These are phyloP conservation scores for Trichoderma sp. DNA, from an alignment of 2,329 filamentous ascomycete genomes.

Conservation along the genomic window DNA sequence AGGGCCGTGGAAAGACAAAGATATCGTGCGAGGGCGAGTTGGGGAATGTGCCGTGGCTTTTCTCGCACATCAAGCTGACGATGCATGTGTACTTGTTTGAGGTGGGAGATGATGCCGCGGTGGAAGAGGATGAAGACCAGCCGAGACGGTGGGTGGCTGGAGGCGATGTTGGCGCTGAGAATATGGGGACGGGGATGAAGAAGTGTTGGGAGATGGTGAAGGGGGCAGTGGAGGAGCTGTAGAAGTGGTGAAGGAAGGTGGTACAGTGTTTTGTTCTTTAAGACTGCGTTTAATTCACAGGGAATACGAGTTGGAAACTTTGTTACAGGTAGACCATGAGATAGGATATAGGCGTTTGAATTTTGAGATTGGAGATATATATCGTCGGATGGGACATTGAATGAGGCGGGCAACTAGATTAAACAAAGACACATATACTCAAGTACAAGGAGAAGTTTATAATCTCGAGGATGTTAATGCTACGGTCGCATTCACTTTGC, in stretches of 20 bases:
- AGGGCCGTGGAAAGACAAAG: background rate
- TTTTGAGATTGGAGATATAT: background rate
- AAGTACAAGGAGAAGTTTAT: background rate
- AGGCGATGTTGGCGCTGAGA: constrained; percentile 46
- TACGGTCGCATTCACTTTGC: background rate
- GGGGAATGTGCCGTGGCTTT: constrained; percentile 55
- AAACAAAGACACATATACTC: background rate
- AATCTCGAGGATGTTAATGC: background rate
- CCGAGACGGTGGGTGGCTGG: constrained; percentile 40
- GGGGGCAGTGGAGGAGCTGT: constrained; percentile 20
- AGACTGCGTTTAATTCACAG: background rate
- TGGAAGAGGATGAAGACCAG: constrained; percentile 7
- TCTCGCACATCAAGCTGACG: constrained; percentile 54
- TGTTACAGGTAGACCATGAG: background rate
- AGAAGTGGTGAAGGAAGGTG: background rate
- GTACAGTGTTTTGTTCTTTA: background rate
- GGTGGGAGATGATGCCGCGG: constrained; percentile 25
- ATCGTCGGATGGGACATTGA: background rate
- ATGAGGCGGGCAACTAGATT: background rate
- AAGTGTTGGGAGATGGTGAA: constrained; percentile 52
- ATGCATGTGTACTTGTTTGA: constrained; percentile 57
- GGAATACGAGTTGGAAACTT: background rate
- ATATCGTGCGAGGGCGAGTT: constrained; percentile 41
- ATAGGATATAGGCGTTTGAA: background rate
- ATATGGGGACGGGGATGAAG: constrained; percentile 58